Conservation (phyloP, 768 basidiomycete genomes). For the Boletus rex-veris region DNA sequence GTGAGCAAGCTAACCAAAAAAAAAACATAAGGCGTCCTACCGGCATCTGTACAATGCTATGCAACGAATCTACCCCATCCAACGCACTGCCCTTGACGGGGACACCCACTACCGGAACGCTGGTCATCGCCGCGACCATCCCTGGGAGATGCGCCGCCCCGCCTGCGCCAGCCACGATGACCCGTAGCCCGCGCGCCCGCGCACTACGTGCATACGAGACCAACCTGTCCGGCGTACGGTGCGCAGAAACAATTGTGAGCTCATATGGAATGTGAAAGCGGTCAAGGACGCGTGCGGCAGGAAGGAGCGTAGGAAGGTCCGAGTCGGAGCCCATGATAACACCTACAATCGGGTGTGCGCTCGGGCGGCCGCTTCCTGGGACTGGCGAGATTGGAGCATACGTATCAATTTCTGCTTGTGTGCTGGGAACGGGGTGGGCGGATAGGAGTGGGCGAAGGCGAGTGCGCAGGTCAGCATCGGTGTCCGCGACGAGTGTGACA, state of each 20-base stretch:
- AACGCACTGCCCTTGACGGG: slow-evolving; percentile 93
- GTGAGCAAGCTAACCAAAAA: background rate
- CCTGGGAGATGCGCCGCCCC: slow-evolving; percentile 97
- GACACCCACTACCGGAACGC: slow-evolving; percentile 90
- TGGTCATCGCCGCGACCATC: slow-evolving; percentile 95
- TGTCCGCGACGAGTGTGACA: slow-evolving; percentile 81
- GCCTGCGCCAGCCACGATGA: slow-evolving; percentile 94
- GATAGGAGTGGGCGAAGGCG: slow-evolving; percentile 74
- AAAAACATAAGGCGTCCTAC: slow-evolving; percentile 44
- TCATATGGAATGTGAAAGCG: slow-evolving; percentile 86
- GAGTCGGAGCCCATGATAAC: slow-evolving; percentile 99
- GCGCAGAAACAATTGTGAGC: slow-evolving; percentile 93
- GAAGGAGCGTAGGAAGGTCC: slow-evolving; percentile 90
- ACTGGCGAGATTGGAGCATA: slow-evolving; percentile 48
- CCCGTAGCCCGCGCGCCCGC: slow-evolving; percentile 57
- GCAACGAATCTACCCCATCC: slow-evolving; percentile 95
- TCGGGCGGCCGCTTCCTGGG: slow-evolving; percentile 52
- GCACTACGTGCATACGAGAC: slow-evolving; percentile 80
- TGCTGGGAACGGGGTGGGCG: slow-evolving; percentile 46
- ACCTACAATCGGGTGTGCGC: slow-evolving; percentile 74
- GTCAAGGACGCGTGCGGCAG: slow-evolving; percentile 81
- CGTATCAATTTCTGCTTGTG: slow-evolving; percentile 45
- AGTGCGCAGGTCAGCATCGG: slow-evolving; percentile 67
- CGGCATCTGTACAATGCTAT: slow-evolving; percentile 99
- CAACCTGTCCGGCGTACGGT: slow-evolving; percentile 87